Percentiles rank a stretch among this genome's conserved stretches.
phyloP scores from a whole-genome alignment of 164 flowering plant genomes.

The Taxillus chinensis region DNA sequence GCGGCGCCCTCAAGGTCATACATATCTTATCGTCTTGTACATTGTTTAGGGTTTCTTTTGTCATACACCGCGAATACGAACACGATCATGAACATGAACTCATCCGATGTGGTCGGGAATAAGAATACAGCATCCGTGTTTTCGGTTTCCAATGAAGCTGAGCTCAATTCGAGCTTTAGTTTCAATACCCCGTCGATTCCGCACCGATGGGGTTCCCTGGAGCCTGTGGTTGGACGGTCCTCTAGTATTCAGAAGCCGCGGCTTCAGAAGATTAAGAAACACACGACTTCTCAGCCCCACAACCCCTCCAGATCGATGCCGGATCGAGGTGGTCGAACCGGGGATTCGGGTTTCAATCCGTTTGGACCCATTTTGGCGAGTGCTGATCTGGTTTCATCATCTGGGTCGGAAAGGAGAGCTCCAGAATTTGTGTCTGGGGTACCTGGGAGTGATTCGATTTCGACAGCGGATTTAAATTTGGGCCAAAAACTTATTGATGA shows the following conservation, averaged over 20 bases:
- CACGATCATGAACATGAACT: neutral
- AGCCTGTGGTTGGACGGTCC: neutral
- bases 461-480: conserved; percentile 5
- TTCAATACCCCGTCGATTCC: neutral
- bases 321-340: neutral
- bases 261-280: conserved; percentile 24
- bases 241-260: conserved; percentile 25
- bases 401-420: neutral
- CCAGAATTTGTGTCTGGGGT: conserved; percentile 6
- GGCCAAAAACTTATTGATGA: conserved; percentile 17
- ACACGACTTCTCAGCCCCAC: conserved; percentile 11
- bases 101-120: neutral
- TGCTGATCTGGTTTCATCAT: neutral
- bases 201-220: neutral
- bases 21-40: too few species aligned
- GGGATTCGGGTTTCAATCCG: conserved; percentile 17
- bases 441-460: conserved; percentile 8
- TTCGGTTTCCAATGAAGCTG: neutral
- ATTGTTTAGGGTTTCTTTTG: neutral
- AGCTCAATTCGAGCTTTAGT: neutral
- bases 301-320: conserved; percentile 12
- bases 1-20: too few species aligned
- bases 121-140: neutral
- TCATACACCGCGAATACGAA: neutral
- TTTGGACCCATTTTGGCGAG: conserved; percentile 8